Conservation (phyloP, 306 rosid genomes). For the Begonia peltatifolia region DNA sequence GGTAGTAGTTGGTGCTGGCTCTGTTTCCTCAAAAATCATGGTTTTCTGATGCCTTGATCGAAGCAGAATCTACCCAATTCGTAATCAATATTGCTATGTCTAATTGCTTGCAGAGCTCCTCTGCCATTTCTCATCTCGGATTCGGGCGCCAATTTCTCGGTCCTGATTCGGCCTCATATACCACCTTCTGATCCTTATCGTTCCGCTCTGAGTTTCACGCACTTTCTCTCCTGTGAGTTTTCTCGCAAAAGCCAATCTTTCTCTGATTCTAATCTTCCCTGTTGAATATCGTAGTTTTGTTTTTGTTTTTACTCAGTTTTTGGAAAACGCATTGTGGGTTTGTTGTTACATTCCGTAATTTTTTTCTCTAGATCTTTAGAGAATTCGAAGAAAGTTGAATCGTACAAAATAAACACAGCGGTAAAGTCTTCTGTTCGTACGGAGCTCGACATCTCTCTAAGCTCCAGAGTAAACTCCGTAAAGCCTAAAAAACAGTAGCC, state of each 20-base stretch:
- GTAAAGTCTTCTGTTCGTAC: constrained; percentile 31
- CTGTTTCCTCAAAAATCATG: not conserved
- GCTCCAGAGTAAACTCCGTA: constrained; percentile 73
- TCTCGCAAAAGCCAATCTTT: not conserved
- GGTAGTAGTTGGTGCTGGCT: not conserved
- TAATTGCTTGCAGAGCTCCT: constrained; percentile 15
- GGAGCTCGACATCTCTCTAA: constrained; percentile 45
- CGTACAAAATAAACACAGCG: not conserved
- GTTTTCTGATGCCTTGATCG: not conserved
- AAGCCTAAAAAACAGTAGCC: constrained; percentile 72
- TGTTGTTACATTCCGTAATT: not conserved
- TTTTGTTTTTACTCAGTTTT: no score
- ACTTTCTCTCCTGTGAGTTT: constrained; percentile 19
- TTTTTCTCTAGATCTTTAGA: constrained; percentile 13
- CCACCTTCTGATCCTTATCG: constrained; percentile 19
- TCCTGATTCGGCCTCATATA: constrained; percentile 6
- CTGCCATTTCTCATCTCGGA: constrained; percentile 7
- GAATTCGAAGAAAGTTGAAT: constrained; percentile 6
- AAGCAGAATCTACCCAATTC: not conserved
- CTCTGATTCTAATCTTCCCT: not conserved
- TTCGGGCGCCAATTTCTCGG: constrained; percentile 10
- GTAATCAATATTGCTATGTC: constrained; percentile 18
- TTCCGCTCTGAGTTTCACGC: constrained; percentile 18
- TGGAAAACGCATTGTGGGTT: no score
- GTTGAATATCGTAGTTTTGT: not conserved